These are phyloP conservation scores for Bruguiera hainesii DNA, from an alignment of 441 rosid species.

Conservation along the genomic window DNA sequence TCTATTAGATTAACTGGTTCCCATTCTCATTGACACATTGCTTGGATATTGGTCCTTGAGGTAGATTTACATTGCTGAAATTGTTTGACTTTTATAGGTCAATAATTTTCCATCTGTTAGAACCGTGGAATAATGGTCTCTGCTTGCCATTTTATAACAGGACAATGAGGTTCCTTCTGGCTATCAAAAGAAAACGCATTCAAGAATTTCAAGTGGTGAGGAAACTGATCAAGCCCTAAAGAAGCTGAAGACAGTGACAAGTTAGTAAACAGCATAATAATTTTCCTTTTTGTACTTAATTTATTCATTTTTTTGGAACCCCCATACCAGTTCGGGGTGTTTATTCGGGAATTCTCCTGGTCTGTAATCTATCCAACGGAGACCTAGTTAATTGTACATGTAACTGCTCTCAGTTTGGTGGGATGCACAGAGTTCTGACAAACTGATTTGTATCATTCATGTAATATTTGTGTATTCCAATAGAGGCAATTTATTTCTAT, in stretches of 20 bases:
- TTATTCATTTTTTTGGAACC: conserved; percentile 31
- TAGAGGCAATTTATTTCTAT: background rate
- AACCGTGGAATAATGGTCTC: background rate
- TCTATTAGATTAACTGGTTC: background rate
- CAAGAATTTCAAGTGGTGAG: conserved; percentile 30
- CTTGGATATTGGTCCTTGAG: conserved; percentile 32
- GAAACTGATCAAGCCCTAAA: conserved; percentile 37
- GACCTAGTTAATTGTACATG: conserved; percentile 41
- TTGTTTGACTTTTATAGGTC: background rate
- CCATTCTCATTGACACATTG: background rate
- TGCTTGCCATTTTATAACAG: conserved; percentile 18
- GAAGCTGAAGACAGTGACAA: conserved; percentile 46
- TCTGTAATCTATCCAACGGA: conserved; percentile 32
- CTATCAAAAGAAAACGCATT: conserved; percentile 31
- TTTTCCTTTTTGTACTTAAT: conserved; percentile 18
- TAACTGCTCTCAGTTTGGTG: conserved; percentile 20
- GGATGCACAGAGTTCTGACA: conserved; percentile 30
- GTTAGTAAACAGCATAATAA: conserved; percentile 17
- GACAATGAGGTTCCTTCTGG: conserved; percentile 22
- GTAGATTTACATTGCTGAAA: conserved; percentile 19
- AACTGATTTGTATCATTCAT: conserved; percentile 11
- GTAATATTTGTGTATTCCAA: conserved; percentile 8
- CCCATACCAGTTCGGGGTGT: conserved; percentile 13
- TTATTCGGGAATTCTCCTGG: conserved; percentile 31
- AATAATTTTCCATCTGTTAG: background rate